These are phyloP conservation scores for Rhodomyrtus tomentosa DNA, from an alignment of 345 rosid genomes.

Conservation along the genomic window DNA sequence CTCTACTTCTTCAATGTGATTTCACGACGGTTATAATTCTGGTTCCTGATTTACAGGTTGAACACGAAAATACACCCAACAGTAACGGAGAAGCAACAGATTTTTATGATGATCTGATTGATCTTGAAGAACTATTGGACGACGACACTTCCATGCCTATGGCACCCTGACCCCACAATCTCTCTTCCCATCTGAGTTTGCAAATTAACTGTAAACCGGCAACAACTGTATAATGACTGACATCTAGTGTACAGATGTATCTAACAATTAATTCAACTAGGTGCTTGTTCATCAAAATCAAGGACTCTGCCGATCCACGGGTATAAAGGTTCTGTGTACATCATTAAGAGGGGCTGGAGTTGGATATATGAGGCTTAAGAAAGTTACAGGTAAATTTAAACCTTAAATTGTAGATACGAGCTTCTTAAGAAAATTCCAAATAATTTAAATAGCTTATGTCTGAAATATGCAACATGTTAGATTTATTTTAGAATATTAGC, in stretches of 20 bases:
- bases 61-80: conserved; percentile 9
- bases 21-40: neutral
- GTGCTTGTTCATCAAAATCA: neutral
- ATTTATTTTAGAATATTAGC: too few species aligned
- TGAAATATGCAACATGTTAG: neutral
- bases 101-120: conserved; percentile 43
- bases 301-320: neutral
- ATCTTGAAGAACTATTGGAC: conserved; percentile 41
- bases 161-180: neutral
- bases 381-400: neutral
- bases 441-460: neutral
- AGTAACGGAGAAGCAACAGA: conserved; percentile 21
- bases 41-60: conserved; percentile 19
- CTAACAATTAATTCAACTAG: neutral
- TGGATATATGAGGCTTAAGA: neutral
- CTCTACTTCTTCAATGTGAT: neutral
- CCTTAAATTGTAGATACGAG: neutral
- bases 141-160: conserved; percentile 37
- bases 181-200: neutral
- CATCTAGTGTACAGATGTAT: neutral
- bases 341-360: neutral
- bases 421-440: neutral
- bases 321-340: neutral
- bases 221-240: neutral
- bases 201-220: neutral